phyloP scores from a whole-genome alignment of 768 basidiomycete genomes.

The Calocybe gangraenosa region DNA sequence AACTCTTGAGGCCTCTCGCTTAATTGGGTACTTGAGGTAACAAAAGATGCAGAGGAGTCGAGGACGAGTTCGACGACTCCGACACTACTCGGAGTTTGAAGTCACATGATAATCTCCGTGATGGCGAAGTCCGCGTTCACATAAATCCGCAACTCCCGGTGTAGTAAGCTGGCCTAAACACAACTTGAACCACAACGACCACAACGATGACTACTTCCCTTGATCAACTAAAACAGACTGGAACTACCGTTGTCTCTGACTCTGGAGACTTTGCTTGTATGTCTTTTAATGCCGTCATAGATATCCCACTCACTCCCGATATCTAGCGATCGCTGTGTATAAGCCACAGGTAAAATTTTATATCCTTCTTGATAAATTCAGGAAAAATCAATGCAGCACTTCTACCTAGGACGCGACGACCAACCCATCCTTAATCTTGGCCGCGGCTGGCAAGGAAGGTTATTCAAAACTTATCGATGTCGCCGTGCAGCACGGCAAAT shows the following conservation, averaged over 20 bases:
- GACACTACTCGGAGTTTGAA: conserved; percentile 2
- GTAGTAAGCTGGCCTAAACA: background rate
- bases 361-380: background rate
- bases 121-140: conserved; percentile 10
- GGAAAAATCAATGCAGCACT: conserved; percentile 3
- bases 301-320: conserved; percentile 15
- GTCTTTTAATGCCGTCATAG: conserved; percentile 13
- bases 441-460: conserved; percentile 85
- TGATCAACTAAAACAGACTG: conserved; percentile 83
- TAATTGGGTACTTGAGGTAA: too few relatives aligned
- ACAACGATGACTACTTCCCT: conserved; percentile 76
- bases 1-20: too few relatives aligned
- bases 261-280: conserved; percentile 91
- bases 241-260: conserved; percentile 96
- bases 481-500: conserved; percentile 72
- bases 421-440: conserved; percentile 93
- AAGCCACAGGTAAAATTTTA: conserved; percentile 71
- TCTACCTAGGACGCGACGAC: conserved; percentile 86
- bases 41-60: background rate
- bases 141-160: conserved; percentile 5
- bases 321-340: conserved; percentile 87
- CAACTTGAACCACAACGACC: conserved; percentile 20
- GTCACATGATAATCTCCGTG: conserved; percentile 15
- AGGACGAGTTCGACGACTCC: background rate
- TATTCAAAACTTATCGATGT: conserved; percentile 78